A percentile compares a stretch with the other conserved stretches of the same genome.
Evolutionary conservation across 441 rosid species (phyloP).

Genomic region (Corymbia citriodora): DNA sequence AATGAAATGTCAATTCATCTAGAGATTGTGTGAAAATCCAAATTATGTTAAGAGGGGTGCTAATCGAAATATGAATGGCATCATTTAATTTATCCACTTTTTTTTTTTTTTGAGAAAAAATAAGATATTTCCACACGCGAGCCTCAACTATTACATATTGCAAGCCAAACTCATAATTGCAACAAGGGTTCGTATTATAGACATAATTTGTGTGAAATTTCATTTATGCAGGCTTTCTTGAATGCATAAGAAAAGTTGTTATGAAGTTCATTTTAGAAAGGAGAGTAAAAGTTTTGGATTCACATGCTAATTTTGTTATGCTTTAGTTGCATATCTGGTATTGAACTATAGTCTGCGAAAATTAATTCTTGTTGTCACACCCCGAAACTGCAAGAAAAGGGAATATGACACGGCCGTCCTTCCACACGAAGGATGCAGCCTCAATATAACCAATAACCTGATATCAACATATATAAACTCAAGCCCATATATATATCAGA

Average conservation of each 20-base stretch:
- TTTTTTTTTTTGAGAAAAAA: fast-evolving
- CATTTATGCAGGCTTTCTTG: neutral
- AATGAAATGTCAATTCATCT: too few relatives aligned
- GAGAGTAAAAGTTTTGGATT: neutral
- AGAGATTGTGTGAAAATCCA: too few relatives aligned
- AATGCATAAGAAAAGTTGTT: neutral
- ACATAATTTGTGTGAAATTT: neutral
- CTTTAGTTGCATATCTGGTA: neutral
- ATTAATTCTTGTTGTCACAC: neutral
- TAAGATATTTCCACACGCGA: neutral
- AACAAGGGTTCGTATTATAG: neutral
- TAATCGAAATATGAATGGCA: too few relatives aligned
- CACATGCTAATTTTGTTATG: neutral
- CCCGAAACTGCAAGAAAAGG: too few relatives aligned
- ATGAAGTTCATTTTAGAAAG: neutral
- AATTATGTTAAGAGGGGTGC: too few relatives aligned
- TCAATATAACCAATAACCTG: too few relatives aligned
- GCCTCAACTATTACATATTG: neutral
- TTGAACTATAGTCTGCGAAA: neutral
- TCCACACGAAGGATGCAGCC: too few relatives aligned
- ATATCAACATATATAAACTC: too few relatives aligned
- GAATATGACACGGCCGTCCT: too few relatives aligned
- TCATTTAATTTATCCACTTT: too few relatives aligned
- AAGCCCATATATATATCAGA: too few relatives aligned
- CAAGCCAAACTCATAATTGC: neutral